Evolutionary conservation across 2,329 filamentous ascomycete genomes (phyloP), one percentile per base, ranked within the genome.

Genomic region (Aureobasidium vineae): DNA sequence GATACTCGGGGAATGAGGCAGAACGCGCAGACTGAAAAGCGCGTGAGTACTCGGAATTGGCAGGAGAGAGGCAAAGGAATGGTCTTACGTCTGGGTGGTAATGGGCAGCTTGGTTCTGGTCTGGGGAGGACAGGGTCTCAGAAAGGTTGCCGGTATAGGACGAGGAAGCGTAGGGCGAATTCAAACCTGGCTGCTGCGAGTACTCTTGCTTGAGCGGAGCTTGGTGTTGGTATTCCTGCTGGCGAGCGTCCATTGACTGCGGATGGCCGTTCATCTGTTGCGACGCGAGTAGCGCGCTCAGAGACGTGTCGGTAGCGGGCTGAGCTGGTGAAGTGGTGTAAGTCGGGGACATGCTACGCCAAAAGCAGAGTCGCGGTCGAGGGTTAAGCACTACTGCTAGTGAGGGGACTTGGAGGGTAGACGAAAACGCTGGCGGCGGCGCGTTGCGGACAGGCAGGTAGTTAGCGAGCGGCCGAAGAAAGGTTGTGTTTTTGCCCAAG

Each of bases 31-130:
- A 85, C 70, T 84, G 83, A 72, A 90, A 90, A 75, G 91, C 91
- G 74, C 91, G 84, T 78, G 87, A 85, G 90, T 96, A 96, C 76
- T 96, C 92, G 68, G 92, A 92, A 70, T 92, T 96, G 73, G 89
- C 90, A 73, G 90, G 88, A 69, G 26, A 69, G 68, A 90, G 70
- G 68, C 90, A 91, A 78, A 85, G 89, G 72, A 84, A 81, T 68
- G 88, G 81, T 78, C 90, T 66, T 56, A 69, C 68, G 54, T 69
- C 68, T n/a, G 66, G 66, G 82, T 97, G 84, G 81, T 96, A 96
- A 81, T 94, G 90, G 82, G 90, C 90, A 90, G 90, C 89, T 90
- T 92, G 91, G 81, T 90, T 85, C 85, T 91, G 91, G 90, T 96
- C 93, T 95, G 90, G 87, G 82, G 85, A 77, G 38, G 61, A 43